Evolutionary conservation across 306 rosid species (phyloP).

Genomic region (Purshia tridentata): DNA sequence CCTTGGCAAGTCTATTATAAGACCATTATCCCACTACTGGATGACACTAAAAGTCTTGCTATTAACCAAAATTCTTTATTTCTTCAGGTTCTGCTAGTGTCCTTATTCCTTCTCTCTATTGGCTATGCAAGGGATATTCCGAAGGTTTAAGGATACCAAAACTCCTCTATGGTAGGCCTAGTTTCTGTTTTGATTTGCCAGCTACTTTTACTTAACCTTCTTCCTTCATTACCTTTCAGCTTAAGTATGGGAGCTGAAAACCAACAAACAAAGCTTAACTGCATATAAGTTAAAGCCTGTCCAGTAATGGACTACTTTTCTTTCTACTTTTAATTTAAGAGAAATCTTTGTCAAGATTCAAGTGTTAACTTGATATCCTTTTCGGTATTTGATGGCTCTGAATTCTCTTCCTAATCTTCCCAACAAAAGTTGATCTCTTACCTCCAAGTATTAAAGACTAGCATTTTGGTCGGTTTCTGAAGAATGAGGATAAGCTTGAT

Average conservation of each 20-base stretch:
- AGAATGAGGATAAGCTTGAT: constrained; percentile 47
- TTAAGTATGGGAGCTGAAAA: too few species aligned
- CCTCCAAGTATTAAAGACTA: constrained; percentile 77
- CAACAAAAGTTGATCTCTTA: constrained; percentile 59
- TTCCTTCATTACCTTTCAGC: too few species aligned
- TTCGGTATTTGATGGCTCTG: constrained; percentile 76
- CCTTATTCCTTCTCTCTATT: constrained; percentile 64
- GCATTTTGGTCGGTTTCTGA: constrained; percentile 77
- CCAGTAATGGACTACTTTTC: neutral
- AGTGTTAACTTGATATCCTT: neutral
- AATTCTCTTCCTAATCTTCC: constrained; percentile 52
- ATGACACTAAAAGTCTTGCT: neutral
- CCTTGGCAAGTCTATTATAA: constrained; percentile 47
- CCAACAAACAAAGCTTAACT: too few species aligned
- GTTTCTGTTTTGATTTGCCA: neutral
- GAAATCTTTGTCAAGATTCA: neutral
- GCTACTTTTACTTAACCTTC: neutral
- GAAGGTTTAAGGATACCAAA: constrained; percentile 95
- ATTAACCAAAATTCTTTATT: neutral
- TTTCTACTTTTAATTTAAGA: too few species aligned
- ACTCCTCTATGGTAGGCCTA: constrained; percentile 76
- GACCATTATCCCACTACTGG: neutral
- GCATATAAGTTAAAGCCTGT: too few species aligned
- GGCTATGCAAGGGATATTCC: constrained; percentile 95
- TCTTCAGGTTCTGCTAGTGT: constrained; percentile 62